phyloP scores from a whole-genome alignment of 2,329 filamentous ascomycete species.

The Fusarium beomiforme region DNA sequence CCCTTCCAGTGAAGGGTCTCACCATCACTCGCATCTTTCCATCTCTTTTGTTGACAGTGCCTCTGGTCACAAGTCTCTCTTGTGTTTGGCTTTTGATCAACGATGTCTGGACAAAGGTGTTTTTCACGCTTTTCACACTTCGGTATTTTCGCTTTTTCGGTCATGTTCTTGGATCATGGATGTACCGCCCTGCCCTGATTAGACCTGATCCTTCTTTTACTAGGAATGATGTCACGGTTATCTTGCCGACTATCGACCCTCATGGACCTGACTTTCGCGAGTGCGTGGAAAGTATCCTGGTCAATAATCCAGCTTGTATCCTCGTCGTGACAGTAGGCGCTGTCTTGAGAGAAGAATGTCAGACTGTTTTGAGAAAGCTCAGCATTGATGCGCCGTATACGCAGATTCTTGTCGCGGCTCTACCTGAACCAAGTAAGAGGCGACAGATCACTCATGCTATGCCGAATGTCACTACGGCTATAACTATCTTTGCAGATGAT shows the following conservation, averaged over 20 bases:
- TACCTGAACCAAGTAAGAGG: slow-evolving; percentile 57
- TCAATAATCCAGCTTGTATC: slow-evolving; percentile 51
- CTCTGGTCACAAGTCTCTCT: not conserved
- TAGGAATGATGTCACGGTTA: slow-evolving; percentile 57
- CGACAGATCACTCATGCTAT: slow-evolving; percentile 57
- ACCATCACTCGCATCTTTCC: slow-evolving; percentile 2
- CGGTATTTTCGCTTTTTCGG: slow-evolving; percentile 59
- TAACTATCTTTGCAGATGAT: slow-evolving; percentile 62
- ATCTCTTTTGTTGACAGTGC: not conserved
- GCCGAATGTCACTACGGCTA: slow-evolving; percentile 47
- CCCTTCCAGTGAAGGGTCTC: not conserved
- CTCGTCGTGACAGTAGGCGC: slow-evolving; percentile 58
- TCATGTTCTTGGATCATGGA: slow-evolving; percentile 53
- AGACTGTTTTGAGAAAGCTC: slow-evolving; percentile 14
- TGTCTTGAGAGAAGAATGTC: slow-evolving; percentile 34
- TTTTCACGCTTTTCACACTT: slow-evolving; percentile 46
- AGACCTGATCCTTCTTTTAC: slow-evolving; percentile 44
- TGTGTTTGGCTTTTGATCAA: slow-evolving; percentile 23
- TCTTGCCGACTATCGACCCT: slow-evolving; percentile 63
- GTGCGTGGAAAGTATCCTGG: slow-evolving; percentile 53
- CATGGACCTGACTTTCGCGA: slow-evolving; percentile 51
- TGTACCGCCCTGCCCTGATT: slow-evolving; percentile 50
- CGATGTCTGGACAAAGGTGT: slow-evolving; percentile 29
- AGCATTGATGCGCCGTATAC: slow-evolving; percentile 9
- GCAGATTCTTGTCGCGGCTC: slow-evolving; percentile 46